phyloP scores from a whole-genome alignment of 1,284 basidiomycete species.

The Jaminaea rosea region DNA sequence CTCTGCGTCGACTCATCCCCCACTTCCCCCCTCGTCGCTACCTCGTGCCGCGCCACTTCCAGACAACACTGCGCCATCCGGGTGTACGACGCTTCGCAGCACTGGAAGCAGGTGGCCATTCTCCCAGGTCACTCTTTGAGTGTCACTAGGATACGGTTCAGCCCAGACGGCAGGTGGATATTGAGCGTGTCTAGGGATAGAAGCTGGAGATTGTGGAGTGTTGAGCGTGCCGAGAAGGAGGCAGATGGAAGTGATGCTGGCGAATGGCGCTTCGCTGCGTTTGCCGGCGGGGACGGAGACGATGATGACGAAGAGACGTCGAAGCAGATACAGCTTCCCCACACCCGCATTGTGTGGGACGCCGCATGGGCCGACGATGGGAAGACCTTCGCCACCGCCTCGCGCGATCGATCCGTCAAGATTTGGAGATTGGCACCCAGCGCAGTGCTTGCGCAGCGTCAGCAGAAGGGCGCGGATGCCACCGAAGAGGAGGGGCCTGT shows the following conservation, averaged over 20 bases:
- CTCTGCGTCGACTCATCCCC: slow-evolving; percentile 86
- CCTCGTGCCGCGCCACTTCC: slow-evolving; percentile 78
- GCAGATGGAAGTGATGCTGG: slow-evolving; percentile 2
- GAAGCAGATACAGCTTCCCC: slow-evolving; percentile 1
- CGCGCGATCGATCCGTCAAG: slow-evolving; percentile 81
- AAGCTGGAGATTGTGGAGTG: slow-evolving; percentile 69
- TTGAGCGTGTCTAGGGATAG: slow-evolving; percentile 83
- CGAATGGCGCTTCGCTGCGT: too few relatives aligned
- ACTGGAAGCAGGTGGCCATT: slow-evolving; percentile 56
- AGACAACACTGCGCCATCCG: slow-evolving; percentile 82
- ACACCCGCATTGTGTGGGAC: slow-evolving; percentile 85
- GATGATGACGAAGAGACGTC: too few relatives aligned
- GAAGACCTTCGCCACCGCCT: slow-evolving; percentile 78
- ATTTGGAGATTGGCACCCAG: slow-evolving; percentile 22
- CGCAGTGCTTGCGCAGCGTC: too few relatives aligned
- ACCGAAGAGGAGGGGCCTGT: slow-evolving; percentile 7
- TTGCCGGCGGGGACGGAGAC: too few relatives aligned
- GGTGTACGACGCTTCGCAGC: slow-evolving; percentile 65
- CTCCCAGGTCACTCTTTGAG: slow-evolving; percentile 78
- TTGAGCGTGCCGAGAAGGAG: slow-evolving; percentile 26
- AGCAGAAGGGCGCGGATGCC: too few relatives aligned
- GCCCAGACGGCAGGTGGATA: slow-evolving; percentile 66
- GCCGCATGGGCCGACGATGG: slow-evolving; percentile 69
- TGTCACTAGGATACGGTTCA: slow-evolving; percentile 81
- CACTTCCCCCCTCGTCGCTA: slow-evolving; percentile 66